Base-by-base conservation (phyloP, 2,329 filamentous ascomycete genomes). In the Aspergillus niger region DNA sequence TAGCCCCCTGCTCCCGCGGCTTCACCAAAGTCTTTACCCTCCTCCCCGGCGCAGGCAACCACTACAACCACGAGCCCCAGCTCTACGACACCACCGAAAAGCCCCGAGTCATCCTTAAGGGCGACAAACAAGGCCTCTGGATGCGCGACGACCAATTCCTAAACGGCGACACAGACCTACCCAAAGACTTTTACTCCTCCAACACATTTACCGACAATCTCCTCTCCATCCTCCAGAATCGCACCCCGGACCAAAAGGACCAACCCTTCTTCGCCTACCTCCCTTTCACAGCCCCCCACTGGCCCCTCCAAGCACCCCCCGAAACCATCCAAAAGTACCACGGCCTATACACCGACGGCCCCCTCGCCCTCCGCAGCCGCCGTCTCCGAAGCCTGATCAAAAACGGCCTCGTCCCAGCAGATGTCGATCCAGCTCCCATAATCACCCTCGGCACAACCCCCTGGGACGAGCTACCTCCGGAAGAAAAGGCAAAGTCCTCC, bases 271-370 rank as follows among this genome's bases (percentile, higher is more conserved):
- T 83, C 63, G 78, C 74, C 1, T 83, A 81, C 60, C 74, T 79
- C 1, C 75, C 81, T 0, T 83, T 81, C 67, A 80, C 80, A 2
- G 82, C 81, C 5, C 81, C 82, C 0, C 82, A 85, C 65, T 85
- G 82, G 81, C 82, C 82, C 0, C 69, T 85, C 2, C 82, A 83
- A 64, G 81, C 79, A 7, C 79, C 81, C 0, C 74, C 78, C 53
- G 74, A 82, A 53, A 75, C 77, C 57, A 76, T 81, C 50, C 72
- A 76, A 5, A 78, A 82, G 61, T 85, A 84, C 67, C 72, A 76
- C 28, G 82, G 81, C 11, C 69, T 77, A 1, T 85, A 84, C 63
- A 77, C 83, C 56, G 77, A 81, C 0, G 83, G 82, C 0, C 82
- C 82, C 1, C 76, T 82, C 43, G 80, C 72, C 0, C 71, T 85